phyloP scores from a whole-genome alignment of 345 rosid species.

The Gossypium thurberi region DNA sequence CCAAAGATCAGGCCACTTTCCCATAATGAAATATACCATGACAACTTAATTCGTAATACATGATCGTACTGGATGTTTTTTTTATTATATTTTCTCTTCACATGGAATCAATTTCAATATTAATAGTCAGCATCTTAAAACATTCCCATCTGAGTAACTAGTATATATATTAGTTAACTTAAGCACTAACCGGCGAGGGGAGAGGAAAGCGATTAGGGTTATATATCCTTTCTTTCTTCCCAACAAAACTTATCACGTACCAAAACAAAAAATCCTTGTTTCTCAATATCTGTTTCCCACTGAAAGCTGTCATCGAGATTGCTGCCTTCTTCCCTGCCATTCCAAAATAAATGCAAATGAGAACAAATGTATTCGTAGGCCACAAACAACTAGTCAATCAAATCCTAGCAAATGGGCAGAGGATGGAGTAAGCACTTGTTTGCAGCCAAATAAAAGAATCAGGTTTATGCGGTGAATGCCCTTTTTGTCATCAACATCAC shows the following conservation, averaged over 20 bases:
- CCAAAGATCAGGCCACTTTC: background rate
- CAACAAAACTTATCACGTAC: background rate
- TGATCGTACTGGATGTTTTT: background rate
- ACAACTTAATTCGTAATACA: background rate
- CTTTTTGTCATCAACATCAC: background rate
- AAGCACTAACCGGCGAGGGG: background rate
- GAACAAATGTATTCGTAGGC: background rate
- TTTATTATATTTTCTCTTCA: background rate
- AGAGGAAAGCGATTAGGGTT: background rate
- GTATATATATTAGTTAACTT: background rate
- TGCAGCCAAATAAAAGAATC: background rate
- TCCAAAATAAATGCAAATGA: background rate
- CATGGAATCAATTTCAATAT: background rate
- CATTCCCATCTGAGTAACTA: background rate
- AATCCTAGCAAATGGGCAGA: background rate
- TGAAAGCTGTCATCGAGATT: background rate
- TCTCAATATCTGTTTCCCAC: background rate
- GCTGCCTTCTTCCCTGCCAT: slow-evolving; percentile 2
- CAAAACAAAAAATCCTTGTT: background rate
- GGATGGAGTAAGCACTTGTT: background rate
- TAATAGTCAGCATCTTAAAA: background rate
- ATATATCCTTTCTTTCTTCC: background rate
- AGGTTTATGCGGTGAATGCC: background rate
- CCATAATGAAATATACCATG: background rate
- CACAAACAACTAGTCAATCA: background rate